Conservation (phyloP, 768 basidiomycete genomes). For the Tylopilus felleus region DNA sequence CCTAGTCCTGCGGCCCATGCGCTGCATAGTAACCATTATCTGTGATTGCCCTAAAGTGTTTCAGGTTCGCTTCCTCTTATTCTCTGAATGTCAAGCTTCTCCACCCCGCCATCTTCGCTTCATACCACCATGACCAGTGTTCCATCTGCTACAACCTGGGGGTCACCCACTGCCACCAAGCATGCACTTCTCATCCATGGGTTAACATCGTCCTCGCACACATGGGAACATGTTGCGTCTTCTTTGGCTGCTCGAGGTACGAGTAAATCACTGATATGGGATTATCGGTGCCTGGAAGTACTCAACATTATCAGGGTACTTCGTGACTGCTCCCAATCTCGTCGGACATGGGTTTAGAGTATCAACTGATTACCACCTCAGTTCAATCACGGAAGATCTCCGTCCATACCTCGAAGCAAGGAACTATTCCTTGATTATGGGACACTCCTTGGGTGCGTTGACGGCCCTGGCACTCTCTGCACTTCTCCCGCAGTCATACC, state of each 20-base stretch:
- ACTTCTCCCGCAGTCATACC: conserved; percentile 1
- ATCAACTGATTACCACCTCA: conserved; percentile 8
- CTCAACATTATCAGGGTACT: conserved; percentile 14
- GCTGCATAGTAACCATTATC: too few relatives aligned
- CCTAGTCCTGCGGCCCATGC: too few relatives aligned
- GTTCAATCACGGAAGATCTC: conserved; percentile 15
- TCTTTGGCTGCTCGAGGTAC: conserved; percentile 18
- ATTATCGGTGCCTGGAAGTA: not conserved
- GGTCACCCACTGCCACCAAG: conserved; percentile 17
- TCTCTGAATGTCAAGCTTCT: too few relatives aligned
- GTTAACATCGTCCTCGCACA: conserved; percentile 16
- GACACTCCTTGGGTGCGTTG: conserved; percentile 18
- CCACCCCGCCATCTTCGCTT: not conserved
- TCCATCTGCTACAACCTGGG: conserved; percentile 21
- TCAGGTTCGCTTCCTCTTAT: too few relatives aligned
- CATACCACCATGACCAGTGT: conserved; percentile 11
- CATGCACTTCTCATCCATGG: conserved; percentile 27
- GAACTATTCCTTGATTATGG: conserved; percentile 17
- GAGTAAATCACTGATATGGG: not conserved
- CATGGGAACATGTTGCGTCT: conserved; percentile 19
- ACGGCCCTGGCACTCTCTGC: not conserved
- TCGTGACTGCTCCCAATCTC: conserved; percentile 21
- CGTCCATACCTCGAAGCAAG: conserved; percentile 10
- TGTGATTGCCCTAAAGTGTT: too few relatives aligned
- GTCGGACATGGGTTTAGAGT: conserved; percentile 15